These are phyloP conservation scores for Talaromyces sp. DNA, from an alignment of 2,329 filamentous ascomycete species.

Conservation along the genomic window DNA sequence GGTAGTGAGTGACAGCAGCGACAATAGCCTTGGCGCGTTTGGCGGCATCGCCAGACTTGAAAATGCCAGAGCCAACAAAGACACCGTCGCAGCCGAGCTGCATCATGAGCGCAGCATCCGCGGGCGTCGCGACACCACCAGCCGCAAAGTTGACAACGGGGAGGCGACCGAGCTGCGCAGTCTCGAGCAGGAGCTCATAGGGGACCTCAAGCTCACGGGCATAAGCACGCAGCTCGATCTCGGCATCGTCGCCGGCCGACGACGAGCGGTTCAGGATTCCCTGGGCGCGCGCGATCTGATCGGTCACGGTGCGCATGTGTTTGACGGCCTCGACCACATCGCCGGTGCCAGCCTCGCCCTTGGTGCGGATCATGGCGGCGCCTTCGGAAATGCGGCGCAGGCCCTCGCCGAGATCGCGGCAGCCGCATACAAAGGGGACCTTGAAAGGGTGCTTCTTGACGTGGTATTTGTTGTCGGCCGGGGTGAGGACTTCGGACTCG, in stretches of 20 bases:
- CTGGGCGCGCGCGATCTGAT: constrained; percentile 70
- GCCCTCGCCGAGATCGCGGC: constrained; percentile 89
- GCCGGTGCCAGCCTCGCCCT: constrained; percentile 94
- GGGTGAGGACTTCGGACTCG: constrained; percentile 95
- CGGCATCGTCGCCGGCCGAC: constrained; percentile 36
- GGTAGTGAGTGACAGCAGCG: constrained; percentile 85
- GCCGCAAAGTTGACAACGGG: constrained; percentile 98
- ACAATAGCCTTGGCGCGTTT: constrained; percentile 94
- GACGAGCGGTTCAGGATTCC: constrained; percentile 40
- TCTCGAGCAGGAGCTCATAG: constrained; percentile 74
- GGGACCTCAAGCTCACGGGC: constrained; percentile 79
- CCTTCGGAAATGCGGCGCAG: constrained; percentile 86
- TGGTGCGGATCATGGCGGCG: constrained; percentile 97
- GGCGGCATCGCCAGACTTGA: constrained; percentile 88
- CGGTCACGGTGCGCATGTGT: constrained; percentile 88
- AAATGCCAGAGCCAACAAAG: constrained; percentile 94
- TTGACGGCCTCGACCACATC: constrained; percentile 95
- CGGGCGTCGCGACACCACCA: constrained; percentile 97
- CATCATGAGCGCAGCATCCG: constrained; percentile 98
- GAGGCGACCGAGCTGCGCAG: constrained; percentile 77
- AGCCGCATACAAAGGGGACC: constrained; percentile 92
- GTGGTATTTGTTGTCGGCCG: constrained; percentile 84
- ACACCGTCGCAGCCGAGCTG: constrained; percentile 97
- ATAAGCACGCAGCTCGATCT: constrained; percentile 69
- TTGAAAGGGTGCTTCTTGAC: constrained; percentile 81